These are phyloP conservation scores for Entonaema liquescens DNA, from an alignment of 495 filamentous ascomycete species.

Conservation along the genomic window DNA sequence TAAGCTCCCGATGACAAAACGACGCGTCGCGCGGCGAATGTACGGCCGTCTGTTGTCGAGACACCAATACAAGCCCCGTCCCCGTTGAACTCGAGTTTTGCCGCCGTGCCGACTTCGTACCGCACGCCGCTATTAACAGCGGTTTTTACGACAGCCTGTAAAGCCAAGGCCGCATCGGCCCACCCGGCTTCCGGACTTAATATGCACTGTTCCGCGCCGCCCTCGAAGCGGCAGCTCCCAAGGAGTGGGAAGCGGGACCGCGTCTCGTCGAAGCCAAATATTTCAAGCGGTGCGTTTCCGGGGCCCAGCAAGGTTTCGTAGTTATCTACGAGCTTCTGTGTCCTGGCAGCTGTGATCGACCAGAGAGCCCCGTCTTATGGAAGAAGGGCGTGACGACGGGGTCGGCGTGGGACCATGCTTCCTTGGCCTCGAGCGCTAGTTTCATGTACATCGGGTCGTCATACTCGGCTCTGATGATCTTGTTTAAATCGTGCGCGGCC, in stretches of 20 bases:
- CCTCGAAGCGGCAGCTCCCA: slow-evolving; percentile 46
- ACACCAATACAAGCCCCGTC: slow-evolving; percentile 53
- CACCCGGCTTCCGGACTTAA: slow-evolving; percentile 58
- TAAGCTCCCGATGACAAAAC: slow-evolving; percentile 60
- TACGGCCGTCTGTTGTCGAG: slow-evolving; percentile 47
- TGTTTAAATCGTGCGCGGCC: slow-evolving; percentile 63
- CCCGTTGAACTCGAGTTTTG: slow-evolving; percentile 50
- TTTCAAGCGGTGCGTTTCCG: not conserved
- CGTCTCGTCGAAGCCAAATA: slow-evolving; percentile 42
- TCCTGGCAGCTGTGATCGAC: slow-evolving; percentile 41
- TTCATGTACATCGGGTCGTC: slow-evolving; percentile 63
- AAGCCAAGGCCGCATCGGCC: slow-evolving; percentile 59
- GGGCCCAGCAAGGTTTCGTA: not conserved
- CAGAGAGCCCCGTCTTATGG: slow-evolving; percentile 60
- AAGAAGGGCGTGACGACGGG: slow-evolving; percentile 60
- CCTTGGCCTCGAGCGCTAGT: slow-evolving; percentile 58
- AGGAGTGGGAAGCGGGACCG: slow-evolving; percentile 47
- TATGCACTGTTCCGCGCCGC: slow-evolving; percentile 32
- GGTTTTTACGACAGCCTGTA: slow-evolving; percentile 53
- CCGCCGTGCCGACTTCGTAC: slow-evolving; percentile 55
- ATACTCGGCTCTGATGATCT: slow-evolving; percentile 65
- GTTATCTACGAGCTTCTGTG: not conserved
- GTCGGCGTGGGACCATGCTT: slow-evolving; percentile 46
- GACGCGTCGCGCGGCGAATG: slow-evolving; percentile 50
- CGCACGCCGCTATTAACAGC: slow-evolving; percentile 56